Base-by-base conservation (phyloP, 140 eudicot genomes). In the Stevia rebaudiana region DNA sequence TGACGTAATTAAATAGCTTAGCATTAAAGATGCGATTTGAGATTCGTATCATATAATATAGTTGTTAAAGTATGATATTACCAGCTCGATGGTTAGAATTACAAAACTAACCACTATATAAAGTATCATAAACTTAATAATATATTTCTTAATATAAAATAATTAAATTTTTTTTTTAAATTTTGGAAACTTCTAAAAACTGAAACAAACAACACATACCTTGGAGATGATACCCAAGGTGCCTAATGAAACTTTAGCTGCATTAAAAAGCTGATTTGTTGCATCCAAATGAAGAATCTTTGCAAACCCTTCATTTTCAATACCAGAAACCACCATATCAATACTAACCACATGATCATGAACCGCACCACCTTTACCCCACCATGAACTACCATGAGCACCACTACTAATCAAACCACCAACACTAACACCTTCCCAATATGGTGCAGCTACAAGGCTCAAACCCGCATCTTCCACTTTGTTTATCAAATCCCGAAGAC, bases 311-410 rank as follows among this genome's bases (percentile, higher is more conserved):
- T 86, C 73, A 1, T 40, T 25, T 56, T 65, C 62, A 0, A 6
- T 37, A 8, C 72, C 94, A 6, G 94, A 76, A 69, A 82, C 86
- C 28, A 90, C 80, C 67, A 90, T 36, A 5, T 79, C 77, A 28
- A 90, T 31, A 42, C 65, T 85, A 4, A 82, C 67, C 47, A 86
- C 90, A 74, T 84, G 87, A 76, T 86, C 97, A 79, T 90, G 97
- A 11, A 90, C 85, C 0, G 87, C 75, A 0, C 97, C 95, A 1
- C 97, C 95, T 4, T 48, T 63, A 0, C 95, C 94, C 94, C 86
- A 75, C 95, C 95, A 86, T 17, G 97, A 90, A 74, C 95, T 90
- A 37, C 97, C 95, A 65, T 86, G 95, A 0, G 95, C 83, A 21
- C 90, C 95, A 6, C 80, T 86, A 52, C 86, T 78, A 1, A 86